Percentiles rank a stretch among this genome's conserved stretches.
Conservation (phyloP, 345 rosid genomes). For the Linum lewisii region DNA sequence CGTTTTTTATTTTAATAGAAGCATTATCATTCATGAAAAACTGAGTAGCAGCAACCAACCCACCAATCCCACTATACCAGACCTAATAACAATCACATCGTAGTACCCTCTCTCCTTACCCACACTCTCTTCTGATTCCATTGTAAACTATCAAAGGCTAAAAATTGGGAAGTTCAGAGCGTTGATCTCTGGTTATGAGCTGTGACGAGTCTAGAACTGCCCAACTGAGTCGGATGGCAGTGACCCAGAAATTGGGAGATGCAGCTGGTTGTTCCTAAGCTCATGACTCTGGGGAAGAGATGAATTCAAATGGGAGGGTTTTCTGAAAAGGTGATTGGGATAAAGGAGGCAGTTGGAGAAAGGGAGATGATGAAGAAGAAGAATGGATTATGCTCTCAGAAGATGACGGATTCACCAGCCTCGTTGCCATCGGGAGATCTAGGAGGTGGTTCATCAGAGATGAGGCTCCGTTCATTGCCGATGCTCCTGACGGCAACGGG, state of each 20-base stretch:
- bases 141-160: background rate
- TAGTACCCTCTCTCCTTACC: slow-evolving; percentile 21
- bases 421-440: too few relatives aligned
- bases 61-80: slow-evolving; percentile 93
- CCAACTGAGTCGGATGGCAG: slow-evolving; percentile 8
- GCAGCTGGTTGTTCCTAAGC: slow-evolving; percentile 6
- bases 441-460: too few relatives aligned
- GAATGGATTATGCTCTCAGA: background rate
- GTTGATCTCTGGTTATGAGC: slow-evolving; percentile 7
- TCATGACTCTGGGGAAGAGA: background rate
- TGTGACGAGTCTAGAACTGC: slow-evolving; percentile 15
- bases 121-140: slow-evolving; percentile 7
- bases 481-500: too few relatives aligned
- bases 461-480: too few relatives aligned
- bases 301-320: background rate
- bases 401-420: too few relatives aligned
- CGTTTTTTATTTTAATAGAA: too few relatives aligned
- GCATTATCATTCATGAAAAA: too few relatives aligned
- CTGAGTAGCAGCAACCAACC: slow-evolving; percentile 85
- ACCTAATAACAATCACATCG: slow-evolving; percentile 87
- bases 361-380: background rate
- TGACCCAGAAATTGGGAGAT: slow-evolving; percentile 7
- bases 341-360: background rate
- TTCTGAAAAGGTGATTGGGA: background rate
- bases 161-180: slow-evolving; percentile 8